Percentiles rank a stretch among this genome's conserved stretches.
phyloP scores from a whole-genome alignment of 441 rosid genomes.

The Erysimum pusillum region DNA sequence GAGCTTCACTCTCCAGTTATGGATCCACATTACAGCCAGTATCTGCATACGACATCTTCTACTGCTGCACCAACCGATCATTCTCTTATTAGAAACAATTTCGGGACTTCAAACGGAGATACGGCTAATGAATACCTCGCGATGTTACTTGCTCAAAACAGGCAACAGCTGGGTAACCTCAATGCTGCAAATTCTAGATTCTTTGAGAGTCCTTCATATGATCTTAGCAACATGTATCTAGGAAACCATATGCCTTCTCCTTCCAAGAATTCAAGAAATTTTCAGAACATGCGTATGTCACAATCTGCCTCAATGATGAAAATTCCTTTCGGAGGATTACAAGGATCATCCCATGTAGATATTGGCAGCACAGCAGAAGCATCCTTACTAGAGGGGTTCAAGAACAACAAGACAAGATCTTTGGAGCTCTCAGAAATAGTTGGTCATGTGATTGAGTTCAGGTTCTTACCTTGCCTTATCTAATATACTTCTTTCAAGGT shows the following conservation, averaged over 20 bases:
- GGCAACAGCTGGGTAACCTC: constrained; percentile 70
- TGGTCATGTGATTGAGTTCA: constrained; percentile 85
- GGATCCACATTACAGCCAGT: constrained; percentile 65
- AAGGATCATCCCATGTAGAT: constrained; percentile 65
- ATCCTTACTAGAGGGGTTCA: constrained; percentile 82
- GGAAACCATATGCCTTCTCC: constrained; percentile 64
- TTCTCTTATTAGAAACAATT: constrained; percentile 55
- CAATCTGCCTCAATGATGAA: constrained; percentile 66
- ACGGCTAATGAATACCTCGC: constrained; percentile 66
- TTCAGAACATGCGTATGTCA: constrained; percentile 63
- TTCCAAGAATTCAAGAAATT: constrained; percentile 61
- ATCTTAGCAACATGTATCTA: constrained; percentile 58
- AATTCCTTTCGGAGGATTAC: constrained; percentile 63
- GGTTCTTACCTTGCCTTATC: constrained; percentile 54
- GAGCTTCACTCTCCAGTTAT: constrained; percentile 60
- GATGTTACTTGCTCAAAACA: constrained; percentile 75
- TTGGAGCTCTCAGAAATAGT: constrained; percentile 77
- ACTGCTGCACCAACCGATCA: constrained; percentile 54
- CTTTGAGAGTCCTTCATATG: constrained; percentile 64
- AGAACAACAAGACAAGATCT: constrained; percentile 77
- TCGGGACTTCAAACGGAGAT: constrained; percentile 60
- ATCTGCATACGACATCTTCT: constrained; percentile 56
- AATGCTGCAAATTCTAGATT: constrained; percentile 60
- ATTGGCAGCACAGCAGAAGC: constrained; percentile 59
- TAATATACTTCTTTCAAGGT: constrained; percentile 11